These are phyloP conservation scores for Smittium mucronatum DNA, from an alignment of 371 early-diverging fungal species.

Conservation along the genomic window DNA sequence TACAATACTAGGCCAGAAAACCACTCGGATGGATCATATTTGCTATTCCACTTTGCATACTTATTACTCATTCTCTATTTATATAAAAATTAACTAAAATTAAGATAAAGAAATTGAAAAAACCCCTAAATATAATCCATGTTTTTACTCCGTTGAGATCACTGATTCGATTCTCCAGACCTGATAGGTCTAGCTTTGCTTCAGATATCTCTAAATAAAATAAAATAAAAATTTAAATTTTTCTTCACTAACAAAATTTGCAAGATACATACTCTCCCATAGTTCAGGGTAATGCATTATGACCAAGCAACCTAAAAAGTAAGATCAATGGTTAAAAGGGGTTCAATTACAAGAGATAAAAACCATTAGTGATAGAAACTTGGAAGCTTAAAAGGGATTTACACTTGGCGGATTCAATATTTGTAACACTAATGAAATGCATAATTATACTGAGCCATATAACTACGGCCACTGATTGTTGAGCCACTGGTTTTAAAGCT, in stretches of 20 bases:
- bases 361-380: no score
- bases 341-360: not conserved
- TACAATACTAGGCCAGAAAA: slow-evolving; percentile 10
- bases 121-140: no score
- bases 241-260: no score
- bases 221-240: no score
- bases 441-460: slow-evolving; percentile 8
- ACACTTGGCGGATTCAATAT: slow-evolving; percentile 10
- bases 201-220: no score
- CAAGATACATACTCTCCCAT: not conserved
- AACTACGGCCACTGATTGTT: slow-evolving; percentile 5
- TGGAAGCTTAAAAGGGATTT: no score
- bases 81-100: not conserved
- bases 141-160: no score
- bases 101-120: no score
- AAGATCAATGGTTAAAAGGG: not conserved
- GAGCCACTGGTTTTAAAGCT: not conserved
- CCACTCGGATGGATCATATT: slow-evolving; percentile 4
- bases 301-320: slow-evolving; percentile 5
- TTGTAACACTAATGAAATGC: not conserved
- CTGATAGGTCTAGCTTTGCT: no score
- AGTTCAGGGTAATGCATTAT: slow-evolving; percentile 6
- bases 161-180: no score
- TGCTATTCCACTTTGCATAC: not conserved
- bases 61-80: not conserved